These are phyloP conservation scores for Nicotiana tomentosiformis DNA, from an alignment of 257 asterid species.

Conservation along the genomic window DNA sequence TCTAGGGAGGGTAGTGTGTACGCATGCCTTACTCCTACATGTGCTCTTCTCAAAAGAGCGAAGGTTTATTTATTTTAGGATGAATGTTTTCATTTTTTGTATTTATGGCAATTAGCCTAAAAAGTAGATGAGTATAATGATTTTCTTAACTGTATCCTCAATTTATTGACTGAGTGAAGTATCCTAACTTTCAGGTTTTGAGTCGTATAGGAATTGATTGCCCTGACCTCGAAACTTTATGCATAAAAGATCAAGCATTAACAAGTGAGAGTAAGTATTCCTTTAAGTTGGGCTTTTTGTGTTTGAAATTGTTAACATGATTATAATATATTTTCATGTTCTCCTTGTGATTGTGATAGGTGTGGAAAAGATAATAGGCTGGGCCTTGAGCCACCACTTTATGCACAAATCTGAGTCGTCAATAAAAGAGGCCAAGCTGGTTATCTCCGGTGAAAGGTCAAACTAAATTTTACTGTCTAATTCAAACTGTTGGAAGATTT, in stretches of 20 bases:
- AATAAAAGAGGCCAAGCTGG: constrained; percentile 40
- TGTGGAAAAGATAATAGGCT: constrained; percentile 69
- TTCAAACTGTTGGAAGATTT: background rate
- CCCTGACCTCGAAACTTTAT: constrained; percentile 60
- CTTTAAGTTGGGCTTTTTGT: constrained; percentile 13
- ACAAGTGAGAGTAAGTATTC: constrained; percentile 63
- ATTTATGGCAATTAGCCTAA: background rate
- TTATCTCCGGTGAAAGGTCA: constrained; percentile 62
- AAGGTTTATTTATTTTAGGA: background rate
- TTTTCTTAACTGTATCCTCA: background rate
- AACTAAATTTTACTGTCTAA: background rate
- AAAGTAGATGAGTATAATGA: background rate
- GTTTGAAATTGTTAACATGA: constrained; percentile 1
- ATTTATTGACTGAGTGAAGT: background rate
- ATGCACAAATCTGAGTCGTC: constrained; percentile 54
- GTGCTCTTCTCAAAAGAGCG: background rate
- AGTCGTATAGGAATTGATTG: constrained; percentile 61
- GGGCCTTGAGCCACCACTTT: constrained; percentile 83
- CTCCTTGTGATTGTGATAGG: constrained; percentile 40
- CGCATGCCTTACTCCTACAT: too few relatives aligned
- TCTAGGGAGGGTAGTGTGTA: too few relatives aligned
- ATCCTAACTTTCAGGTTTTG: constrained; percentile 33
- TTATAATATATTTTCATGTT: constrained; percentile 14
- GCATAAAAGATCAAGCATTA: constrained; percentile 83
- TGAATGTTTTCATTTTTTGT: background rate